A percentile compares a stretch with the other conserved stretches of the same genome.
Evolutionary conservation across 495 filamentous ascomycete species (phyloP).

Genomic region (Apiosordaria backusii): DNA sequence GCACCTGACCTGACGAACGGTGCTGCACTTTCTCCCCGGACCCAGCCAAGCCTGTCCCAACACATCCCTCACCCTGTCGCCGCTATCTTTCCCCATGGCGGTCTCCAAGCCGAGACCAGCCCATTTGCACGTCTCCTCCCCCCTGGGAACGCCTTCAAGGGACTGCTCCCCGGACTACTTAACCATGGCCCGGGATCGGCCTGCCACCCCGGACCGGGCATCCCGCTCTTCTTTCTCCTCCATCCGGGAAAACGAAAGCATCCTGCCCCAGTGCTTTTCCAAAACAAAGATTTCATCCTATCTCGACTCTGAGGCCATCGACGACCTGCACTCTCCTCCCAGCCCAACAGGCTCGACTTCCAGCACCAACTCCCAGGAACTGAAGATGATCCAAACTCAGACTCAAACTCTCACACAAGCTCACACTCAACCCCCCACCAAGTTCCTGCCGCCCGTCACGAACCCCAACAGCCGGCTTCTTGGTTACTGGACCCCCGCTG

Average conservation of each 20-base stretch:
- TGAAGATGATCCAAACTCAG: constrained; percentile 44
- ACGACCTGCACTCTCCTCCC: constrained; percentile 30
- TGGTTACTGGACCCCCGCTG: constrained; percentile 67
- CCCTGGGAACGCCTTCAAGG: constrained; percentile 15
- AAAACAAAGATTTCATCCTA: constrained; percentile 61
- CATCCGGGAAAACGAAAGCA: constrained; percentile 49
- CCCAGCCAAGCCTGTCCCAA: constrained; percentile 19
- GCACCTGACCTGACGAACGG: constrained; percentile 29
- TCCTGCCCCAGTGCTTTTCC: constrained; percentile 69
- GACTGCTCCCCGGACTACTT: constrained; percentile 28
- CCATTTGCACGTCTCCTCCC: constrained; percentile 22
- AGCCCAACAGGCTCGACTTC: constrained; percentile 17
- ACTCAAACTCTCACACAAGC: background rate
- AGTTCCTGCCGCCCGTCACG: constrained; percentile 47
- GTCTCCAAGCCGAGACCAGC: constrained; percentile 26
- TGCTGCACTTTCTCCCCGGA: constrained; percentile 16
- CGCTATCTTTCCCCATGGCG: constrained; percentile 21
- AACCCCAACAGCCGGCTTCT: constrained; percentile 46
- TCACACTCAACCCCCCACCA: constrained; percentile 9
- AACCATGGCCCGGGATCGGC: constrained; percentile 30
- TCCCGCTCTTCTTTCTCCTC: constrained; percentile 56
- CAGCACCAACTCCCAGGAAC: constrained; percentile 12
- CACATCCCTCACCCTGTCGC: constrained; percentile 10
- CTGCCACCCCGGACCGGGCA: constrained; percentile 36
- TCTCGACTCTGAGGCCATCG: constrained; percentile 42